A percentile compares a stretch with the other conserved stretches of the same genome.
phyloP scores from a whole-genome alignment of 2,329 filamentous ascomycete genomes.

The Tolypocladium inflatum region DNA sequence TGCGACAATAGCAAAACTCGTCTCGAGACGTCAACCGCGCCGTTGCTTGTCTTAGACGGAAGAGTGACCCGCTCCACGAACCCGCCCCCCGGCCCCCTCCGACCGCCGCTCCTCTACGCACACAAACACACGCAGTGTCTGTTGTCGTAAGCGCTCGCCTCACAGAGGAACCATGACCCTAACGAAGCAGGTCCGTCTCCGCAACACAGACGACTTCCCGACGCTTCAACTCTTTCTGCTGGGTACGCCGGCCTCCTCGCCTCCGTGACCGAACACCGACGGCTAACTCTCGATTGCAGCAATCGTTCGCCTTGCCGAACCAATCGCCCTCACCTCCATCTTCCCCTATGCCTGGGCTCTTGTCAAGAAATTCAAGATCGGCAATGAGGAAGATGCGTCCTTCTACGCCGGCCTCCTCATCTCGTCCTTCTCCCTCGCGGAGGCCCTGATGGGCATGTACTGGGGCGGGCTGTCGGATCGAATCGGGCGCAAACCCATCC shows the following conservation, averaged over 20 bases:
- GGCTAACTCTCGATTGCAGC: constrained; percentile 38
- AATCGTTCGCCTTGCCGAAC: constrained; percentile 86
- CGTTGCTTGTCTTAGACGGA: background rate
- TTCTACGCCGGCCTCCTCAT: constrained; percentile 85
- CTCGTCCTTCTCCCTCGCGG: constrained; percentile 73
- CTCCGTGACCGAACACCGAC: background rate
- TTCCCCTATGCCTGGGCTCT: constrained; percentile 87
- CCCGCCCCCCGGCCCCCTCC: background rate
- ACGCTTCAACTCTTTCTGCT: constrained; percentile 74
- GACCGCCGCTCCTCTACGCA: constrained; percentile 3
- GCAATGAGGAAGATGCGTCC: constrained; percentile 64
- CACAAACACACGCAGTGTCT: constrained; percentile 22
- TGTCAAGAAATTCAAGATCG: constrained; percentile 66
- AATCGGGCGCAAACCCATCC: constrained; percentile 75
- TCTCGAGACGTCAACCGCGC: background rate
- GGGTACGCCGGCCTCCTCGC: constrained; percentile 42
- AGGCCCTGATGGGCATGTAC: constrained; percentile 76
- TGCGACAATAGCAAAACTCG: background rate
- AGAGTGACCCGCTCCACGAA: background rate
- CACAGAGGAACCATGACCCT: constrained; percentile 39
- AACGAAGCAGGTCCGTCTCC: constrained; percentile 38
- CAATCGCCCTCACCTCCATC: constrained; percentile 86
- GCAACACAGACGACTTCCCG: constrained; percentile 68
- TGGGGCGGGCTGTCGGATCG: constrained; percentile 80
- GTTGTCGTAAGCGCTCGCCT: constrained; percentile 34